Percentiles rank a stretch among this genome's conserved stretches.
These are phyloP conservation scores for Sporisorium reilianum DNA, from an alignment of 1,284 basidiomycete genomes.

Conservation along the genomic window DNA sequence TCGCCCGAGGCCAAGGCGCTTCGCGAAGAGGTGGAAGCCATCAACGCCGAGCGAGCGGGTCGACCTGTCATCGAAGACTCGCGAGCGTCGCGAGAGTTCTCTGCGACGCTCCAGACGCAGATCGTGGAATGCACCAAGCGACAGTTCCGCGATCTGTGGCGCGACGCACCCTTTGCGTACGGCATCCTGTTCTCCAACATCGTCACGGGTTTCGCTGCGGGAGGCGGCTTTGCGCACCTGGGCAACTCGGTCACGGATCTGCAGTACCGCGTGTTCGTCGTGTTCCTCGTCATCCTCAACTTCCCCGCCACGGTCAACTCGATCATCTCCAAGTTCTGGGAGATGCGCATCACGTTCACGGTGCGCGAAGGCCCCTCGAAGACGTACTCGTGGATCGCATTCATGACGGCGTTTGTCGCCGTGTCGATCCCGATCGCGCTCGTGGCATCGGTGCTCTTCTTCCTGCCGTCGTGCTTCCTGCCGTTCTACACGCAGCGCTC, in stretches of 20 bases:
- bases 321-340: constrained; percentile 60
- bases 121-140: constrained; percentile 74
- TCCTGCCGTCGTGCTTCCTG: constrained; percentile 63
- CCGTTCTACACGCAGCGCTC: constrained; percentile 52
- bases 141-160: constrained; percentile 75
- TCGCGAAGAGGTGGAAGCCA: constrained; percentile 70
- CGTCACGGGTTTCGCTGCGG: constrained; percentile 65
- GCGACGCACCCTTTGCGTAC: constrained; percentile 80
- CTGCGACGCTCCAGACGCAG: constrained; percentile 74
- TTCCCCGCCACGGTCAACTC: constrained; percentile 58
- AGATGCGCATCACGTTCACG: constrained; percentile 54
- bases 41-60: constrained; percentile 68
- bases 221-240: constrained; percentile 50
- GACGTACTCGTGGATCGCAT: constrained; percentile 56
- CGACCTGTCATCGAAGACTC: constrained; percentile 44
- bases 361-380: constrained; percentile 55
- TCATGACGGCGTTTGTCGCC: constrained; percentile 53
- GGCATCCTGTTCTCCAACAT: constrained; percentile 76
- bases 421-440: constrained; percentile 59
- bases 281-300: constrained; percentile 56
- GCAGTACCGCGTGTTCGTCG: constrained; percentile 47
- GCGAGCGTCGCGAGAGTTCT: constrained; percentile 72
- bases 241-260: constrained; percentile 33
- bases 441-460: constrained; percentile 63
- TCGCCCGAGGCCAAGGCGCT: constrained; percentile 71